Conservation (phyloP, 1,139 yeast genomes). For the Sugiyamaella grinbergsii region DNA sequence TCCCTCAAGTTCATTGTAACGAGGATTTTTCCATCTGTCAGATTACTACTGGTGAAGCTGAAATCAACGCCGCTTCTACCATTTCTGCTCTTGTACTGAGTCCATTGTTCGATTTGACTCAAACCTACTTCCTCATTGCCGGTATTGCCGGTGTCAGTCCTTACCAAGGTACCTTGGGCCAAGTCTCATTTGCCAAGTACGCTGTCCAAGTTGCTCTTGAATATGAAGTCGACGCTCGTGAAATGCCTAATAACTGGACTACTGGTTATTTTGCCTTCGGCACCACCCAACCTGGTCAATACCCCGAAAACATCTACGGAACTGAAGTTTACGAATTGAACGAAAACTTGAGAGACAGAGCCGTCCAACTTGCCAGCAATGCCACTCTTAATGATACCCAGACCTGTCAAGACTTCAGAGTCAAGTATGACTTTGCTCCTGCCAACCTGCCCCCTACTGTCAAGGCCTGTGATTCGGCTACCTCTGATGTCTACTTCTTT, state of each 20-base stretch:
- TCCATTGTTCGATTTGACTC: conserved; percentile 58
- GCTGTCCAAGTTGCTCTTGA: conserved; percentile 66
- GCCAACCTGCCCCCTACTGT: conserved; percentile 54
- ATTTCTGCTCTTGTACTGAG: conserved; percentile 56
- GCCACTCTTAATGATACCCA: conserved; percentile 53
- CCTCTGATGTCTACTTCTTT: conserved; percentile 63
- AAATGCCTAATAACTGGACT: conserved; percentile 56
- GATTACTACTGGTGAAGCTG: conserved; percentile 69
- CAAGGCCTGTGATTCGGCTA: conserved; percentile 59
- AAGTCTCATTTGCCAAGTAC: conserved; percentile 62
- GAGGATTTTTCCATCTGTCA: conserved; percentile 58
- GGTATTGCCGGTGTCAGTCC: conserved; percentile 74
- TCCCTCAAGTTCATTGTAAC: conserved; percentile 59
- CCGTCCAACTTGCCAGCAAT: conserved; percentile 53
- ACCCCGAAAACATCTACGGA: conserved; percentile 62
- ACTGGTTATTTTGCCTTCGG: conserved; percentile 64
- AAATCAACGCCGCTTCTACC: conserved; percentile 66
- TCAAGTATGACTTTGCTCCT: conserved; percentile 51
- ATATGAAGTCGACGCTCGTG: conserved; percentile 56
- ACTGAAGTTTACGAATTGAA: conserved; percentile 68
- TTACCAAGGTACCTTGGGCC: conserved; percentile 49
- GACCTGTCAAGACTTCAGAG: conserved; percentile 46
- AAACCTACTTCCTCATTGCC: conserved; percentile 62
- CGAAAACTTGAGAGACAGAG: conserved; percentile 60
- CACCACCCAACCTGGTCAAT: conserved; percentile 51